These are phyloP conservation scores for Botrytis paeoniae DNA, from an alignment of 2,329 filamentous ascomycete genomes.

Conservation along the genomic window DNA sequence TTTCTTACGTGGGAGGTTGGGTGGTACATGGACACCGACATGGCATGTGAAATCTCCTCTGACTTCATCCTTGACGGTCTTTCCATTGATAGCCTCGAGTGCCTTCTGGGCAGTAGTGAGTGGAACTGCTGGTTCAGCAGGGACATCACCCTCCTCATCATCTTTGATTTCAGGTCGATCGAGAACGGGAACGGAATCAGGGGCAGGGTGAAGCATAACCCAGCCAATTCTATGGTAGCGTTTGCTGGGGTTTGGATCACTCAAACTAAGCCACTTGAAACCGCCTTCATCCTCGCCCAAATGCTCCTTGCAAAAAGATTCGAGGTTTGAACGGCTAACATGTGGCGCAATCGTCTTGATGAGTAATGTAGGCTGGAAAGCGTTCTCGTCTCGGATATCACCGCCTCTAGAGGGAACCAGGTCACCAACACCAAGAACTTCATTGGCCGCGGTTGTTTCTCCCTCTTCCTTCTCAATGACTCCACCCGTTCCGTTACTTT, in stretches of 20 bases:
- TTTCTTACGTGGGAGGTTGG: conserved; percentile 83
- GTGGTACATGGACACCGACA: conserved; percentile 91
- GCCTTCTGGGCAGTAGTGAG: conserved; percentile 75
- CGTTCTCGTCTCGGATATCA: conserved; percentile 84
- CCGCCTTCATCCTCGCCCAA: conserved; percentile 87
- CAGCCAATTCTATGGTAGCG: conserved; percentile 97
- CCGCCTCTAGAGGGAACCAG: conserved; percentile 78
- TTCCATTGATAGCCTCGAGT: conserved; percentile 91
- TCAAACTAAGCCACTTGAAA: conserved; percentile 93
- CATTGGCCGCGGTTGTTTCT: conserved; percentile 85
- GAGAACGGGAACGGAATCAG: conserved; percentile 61
- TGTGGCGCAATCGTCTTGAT: conserved; percentile 98
- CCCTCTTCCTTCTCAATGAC: conserved; percentile 93
- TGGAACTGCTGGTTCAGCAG: conserved; percentile 42
- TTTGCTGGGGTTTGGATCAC: conserved; percentile 94
- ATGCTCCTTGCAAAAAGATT: conserved; percentile 91
- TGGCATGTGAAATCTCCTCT: conserved; percentile 97
- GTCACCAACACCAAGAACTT: conserved; percentile 89
- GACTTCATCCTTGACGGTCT: conserved; percentile 91
- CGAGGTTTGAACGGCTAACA: conserved; percentile 88
- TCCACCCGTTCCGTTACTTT: conserved; percentile 82
- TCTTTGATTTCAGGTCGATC: conserved; percentile 71
- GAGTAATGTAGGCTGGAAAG: conserved; percentile 85
- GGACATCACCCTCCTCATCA: conserved; percentile 52
- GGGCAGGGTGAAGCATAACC: conserved; percentile 87